These are phyloP conservation scores for Medicago lupulina DNA, from an alignment of 306 rosid species.

Conservation along the genomic window DNA sequence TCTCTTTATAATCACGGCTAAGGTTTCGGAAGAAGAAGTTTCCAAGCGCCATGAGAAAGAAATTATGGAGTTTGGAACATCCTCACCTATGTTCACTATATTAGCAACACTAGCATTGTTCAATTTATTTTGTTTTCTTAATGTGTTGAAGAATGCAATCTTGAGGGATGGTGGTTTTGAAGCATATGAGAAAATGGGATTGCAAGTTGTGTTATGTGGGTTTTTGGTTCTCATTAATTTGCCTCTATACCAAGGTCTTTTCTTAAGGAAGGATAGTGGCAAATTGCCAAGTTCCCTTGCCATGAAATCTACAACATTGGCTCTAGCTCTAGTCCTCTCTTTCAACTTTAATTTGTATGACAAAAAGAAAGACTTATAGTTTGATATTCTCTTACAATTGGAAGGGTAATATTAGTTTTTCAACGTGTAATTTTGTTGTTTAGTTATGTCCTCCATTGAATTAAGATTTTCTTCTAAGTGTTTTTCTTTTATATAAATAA, in stretches of 20 bases:
- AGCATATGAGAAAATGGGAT: slow-evolving; percentile 49
- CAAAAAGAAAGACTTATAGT: neutral
- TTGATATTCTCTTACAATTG: neutral
- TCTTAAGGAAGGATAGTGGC: slow-evolving; percentile 76
- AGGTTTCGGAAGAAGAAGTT: slow-evolving; percentile 69
- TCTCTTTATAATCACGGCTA: slow-evolving; percentile 67
- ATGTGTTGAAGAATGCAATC: slow-evolving; percentile 45
- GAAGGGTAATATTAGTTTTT: neutral
- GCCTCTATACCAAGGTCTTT: slow-evolving; percentile 76
- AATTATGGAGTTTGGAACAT: slow-evolving; percentile 79
- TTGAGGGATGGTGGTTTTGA: slow-evolving; percentile 36
- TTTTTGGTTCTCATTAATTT: slow-evolving; percentile 65
- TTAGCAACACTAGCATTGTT: slow-evolving; percentile 67
- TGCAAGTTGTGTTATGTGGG: slow-evolving; percentile 67
- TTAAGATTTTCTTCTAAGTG: neutral
- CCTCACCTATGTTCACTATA: slow-evolving; percentile 72
- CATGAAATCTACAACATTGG: slow-evolving; percentile 53
- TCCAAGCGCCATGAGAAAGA: slow-evolving; percentile 64
- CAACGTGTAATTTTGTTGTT: neutral
- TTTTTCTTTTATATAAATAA: neutral
- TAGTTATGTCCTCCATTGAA: neutral
- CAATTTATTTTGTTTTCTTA: slow-evolving; percentile 66
- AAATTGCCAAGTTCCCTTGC: slow-evolving; percentile 61
- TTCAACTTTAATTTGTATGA: slow-evolving; percentile 33
- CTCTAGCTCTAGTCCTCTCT: slow-evolving; percentile 20